Evolutionary conservation across 441 rosid genomes (phyloP), one percentile per base, ranked within the genome.

Genomic region (Brassica balearica): DNA sequence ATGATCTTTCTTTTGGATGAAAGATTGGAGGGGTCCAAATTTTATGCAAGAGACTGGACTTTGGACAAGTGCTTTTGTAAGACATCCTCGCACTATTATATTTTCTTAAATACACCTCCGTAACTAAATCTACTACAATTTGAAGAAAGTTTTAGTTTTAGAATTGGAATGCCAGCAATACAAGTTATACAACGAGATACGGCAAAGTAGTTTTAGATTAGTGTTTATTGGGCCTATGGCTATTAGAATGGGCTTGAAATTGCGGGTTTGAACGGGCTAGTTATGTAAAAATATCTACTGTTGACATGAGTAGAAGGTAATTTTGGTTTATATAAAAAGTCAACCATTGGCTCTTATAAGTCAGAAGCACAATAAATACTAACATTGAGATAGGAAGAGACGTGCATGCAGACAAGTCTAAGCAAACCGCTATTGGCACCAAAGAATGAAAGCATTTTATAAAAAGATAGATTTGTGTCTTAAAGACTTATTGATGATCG

Each of bases 11-110:
- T 29, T 38, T 56, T 19, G 62, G 3, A 56, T 20, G 11, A 27
- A 53, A 6, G 34, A 14, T 58, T 71, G 36, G 66, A 36, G 59
- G 59, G 19, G 67, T 41, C 75, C 75, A 71, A 71, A 59, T 8
- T 5, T 34, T n/a, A 23, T 25, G 70, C 36, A 8, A 20, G 36
- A 27, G 11, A 27, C 46, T 15, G 5, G 56, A 51, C 56, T 51
- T 0, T 51, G 56, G 69, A 32, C 36, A 64, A 38, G 70, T 32
- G 56, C 64, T 61, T 73, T 64, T 17, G 17, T 19, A 51, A 64
- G 29, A 7, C 61, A 55, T 55, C 11, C 4, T 55, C 11, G 19
- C 8, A 8, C 60, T 55, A 19, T 55, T 7, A 17, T 55, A 2
- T 55, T 55, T 55, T 55, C 60, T 12, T 48, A 48, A 46, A 46